phyloP scores from a whole-genome alignment of 805 yeast genomes.

The Saccharomycopsis sp. region DNA sequence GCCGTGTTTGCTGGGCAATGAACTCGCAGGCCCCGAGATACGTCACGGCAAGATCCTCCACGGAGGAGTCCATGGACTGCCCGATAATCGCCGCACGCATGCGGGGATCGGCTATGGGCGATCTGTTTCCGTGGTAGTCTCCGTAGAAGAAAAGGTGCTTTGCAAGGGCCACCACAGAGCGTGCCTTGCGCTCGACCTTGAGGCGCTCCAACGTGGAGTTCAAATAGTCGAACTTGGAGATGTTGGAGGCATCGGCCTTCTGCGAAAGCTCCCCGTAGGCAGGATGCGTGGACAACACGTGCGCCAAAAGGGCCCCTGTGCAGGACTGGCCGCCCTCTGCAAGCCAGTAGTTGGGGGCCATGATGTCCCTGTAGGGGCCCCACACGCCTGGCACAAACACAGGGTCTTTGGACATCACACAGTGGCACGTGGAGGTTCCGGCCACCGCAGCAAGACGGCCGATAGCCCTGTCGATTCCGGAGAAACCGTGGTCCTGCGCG shows the following conservation, averaged over 20 bases:
- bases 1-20: conserved; percentile 95
- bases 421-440: conserved; percentile 96
- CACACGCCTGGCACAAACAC: conserved; percentile 94
- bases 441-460: conserved; percentile 97
- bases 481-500: conserved; percentile 39
- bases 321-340: conserved; percentile 99
- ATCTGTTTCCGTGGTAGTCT: conserved; percentile 92
- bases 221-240: conserved; percentile 75
- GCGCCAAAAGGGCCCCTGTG: conserved; percentile 90
- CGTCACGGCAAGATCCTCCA: conserved; percentile 77
- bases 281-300: conserved; percentile 82
- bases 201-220: conserved; percentile 69
- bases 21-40: conserved; percentile 95
- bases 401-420: conserved; percentile 76
- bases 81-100: conserved; percentile 94
- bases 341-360: conserved; percentile 86
- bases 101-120: conserved; percentile 92
- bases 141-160: conserved; percentile 89
- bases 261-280: conserved; percentile 68
- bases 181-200: conserved; percentile 45
- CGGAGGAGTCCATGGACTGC: conserved; percentile 80
- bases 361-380: conserved; percentile 96
- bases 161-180: conserved; percentile 76
- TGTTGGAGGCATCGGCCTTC: conserved; percentile 58
- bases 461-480: conserved; percentile 51